These are phyloP conservation scores for Rugosomyces carneus DNA, from an alignment of 1,284 basidiomycete genomes.

Conservation along the genomic window DNA sequence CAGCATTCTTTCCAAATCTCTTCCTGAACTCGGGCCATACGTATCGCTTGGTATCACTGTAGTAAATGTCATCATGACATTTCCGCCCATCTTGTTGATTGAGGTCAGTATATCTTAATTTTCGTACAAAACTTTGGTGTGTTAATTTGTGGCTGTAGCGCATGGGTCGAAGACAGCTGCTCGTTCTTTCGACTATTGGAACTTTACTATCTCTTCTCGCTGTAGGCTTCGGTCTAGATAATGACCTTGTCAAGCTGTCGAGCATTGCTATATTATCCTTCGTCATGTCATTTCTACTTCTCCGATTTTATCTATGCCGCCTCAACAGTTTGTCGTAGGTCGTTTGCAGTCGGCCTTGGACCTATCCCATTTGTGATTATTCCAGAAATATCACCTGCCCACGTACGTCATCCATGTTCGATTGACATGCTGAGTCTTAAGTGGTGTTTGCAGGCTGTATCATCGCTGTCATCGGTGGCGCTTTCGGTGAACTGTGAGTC, in stretches of 20 bases:
- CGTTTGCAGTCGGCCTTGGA: constrained; percentile 87
- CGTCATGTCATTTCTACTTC: constrained; percentile 54
- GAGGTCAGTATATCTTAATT: constrained; percentile 45
- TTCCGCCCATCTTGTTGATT: constrained; percentile 77
- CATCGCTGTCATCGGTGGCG: constrained; percentile 77
- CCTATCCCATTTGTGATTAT: constrained; percentile 91
- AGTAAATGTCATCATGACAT: constrained; percentile 67
- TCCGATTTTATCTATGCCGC: constrained; percentile 40
- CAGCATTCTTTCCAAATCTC: constrained; percentile 70
- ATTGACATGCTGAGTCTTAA: constrained; percentile 8
- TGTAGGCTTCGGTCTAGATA: constrained; percentile 71
- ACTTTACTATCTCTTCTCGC: constrained; percentile 62
- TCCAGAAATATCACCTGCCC: constrained; percentile 81
- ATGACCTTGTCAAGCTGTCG: constrained; percentile 51
- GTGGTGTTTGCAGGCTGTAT: constrained; percentile 56
- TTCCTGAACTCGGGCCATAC: constrained; percentile 74
- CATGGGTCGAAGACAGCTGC: constrained; percentile 55
- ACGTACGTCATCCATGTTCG: constrained; percentile 39
- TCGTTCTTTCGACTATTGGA: constrained; percentile 53
- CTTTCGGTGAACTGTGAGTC: constrained; percentile 76
- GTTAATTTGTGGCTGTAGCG: constrained; percentile 34
- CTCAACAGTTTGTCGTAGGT: constrained; percentile 35
- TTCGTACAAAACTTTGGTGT: background rate
- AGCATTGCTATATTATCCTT: constrained; percentile 79
- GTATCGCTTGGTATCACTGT: constrained; percentile 75